Evolutionary conservation across 2,329 filamentous ascomycete species (phyloP).

Genomic region (Xylariales sp.): DNA sequence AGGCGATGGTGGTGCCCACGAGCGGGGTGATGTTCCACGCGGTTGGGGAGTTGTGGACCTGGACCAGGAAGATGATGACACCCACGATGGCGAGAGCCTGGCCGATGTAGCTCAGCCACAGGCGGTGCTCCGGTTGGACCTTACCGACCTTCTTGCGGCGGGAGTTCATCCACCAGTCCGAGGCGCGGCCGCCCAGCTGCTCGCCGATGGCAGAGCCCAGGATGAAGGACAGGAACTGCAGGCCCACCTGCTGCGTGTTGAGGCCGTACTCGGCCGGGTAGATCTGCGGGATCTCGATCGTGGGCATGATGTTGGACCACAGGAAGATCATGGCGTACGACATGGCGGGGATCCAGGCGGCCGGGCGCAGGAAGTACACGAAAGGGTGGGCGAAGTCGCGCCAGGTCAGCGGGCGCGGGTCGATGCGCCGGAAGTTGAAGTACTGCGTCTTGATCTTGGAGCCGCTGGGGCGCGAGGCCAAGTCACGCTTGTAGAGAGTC

Average conservation of each 20-base stretch:
- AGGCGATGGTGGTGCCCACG: conserved; percentile 46
- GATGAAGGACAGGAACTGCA: conserved; percentile 54
- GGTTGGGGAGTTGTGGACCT: conserved; percentile 35
- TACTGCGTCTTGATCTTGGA: conserved; percentile 40
- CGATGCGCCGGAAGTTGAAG: conserved; percentile 42
- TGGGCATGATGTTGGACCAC: conserved; percentile 47
- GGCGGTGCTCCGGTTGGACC: conserved; percentile 44
- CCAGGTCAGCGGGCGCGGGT: conserved; percentile 41
- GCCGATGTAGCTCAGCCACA: conserved; percentile 54
- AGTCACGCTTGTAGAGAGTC: conserved; percentile 44
- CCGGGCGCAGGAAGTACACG: conserved; percentile 35
- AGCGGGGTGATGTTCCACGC: conserved; percentile 54
- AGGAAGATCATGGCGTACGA: conserved; percentile 55
- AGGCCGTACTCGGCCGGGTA: conserved; percentile 51
- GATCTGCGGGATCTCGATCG: conserved; percentile 56
- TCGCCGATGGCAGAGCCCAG: conserved; percentile 55
- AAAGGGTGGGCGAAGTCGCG: conserved; percentile 48
- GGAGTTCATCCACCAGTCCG: conserved; percentile 48
- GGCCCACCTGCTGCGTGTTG: conserved; percentile 52
- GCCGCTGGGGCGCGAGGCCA: conserved; percentile 23
- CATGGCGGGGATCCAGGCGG: conserved; percentile 44
- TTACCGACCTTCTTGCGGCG: conserved; percentile 23
- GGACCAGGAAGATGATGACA: conserved; percentile 49
- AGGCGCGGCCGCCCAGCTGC: conserved; percentile 49
- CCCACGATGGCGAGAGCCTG: conserved; percentile 46